Base-by-base conservation (phyloP, 768 basidiomycete genomes). In the Lactifluus pinguis region DNA sequence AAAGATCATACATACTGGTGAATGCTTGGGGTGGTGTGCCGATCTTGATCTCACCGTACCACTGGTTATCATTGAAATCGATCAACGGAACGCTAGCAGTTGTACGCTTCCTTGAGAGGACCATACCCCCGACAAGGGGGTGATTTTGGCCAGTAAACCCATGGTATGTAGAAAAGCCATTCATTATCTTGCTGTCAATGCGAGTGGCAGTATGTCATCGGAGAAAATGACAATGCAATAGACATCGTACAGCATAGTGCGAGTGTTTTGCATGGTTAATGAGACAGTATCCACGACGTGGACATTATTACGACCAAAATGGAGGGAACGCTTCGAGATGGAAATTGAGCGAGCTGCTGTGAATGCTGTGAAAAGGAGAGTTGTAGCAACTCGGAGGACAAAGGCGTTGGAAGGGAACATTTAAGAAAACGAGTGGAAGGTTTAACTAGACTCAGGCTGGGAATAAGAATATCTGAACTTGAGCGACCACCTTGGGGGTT, bases 21-120 rank as follows among this genome's bases (percentile, higher is more conserved):
- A 59, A 64, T 8, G 15, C 39, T 38, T 34, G 36, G 7, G 65
- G 6, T 3, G 66, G 66, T 42, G 62, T 64, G 34, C 66, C 66
- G 19, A 67, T 60, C n/a, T 49, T 30, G 41, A 67, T 65, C 1
- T 14, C 7, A 14, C 66, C 66, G 34, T 59, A 64, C 65, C 65
- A 67, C 10, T 64, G 19, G 36, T n/a, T n/a, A n/a, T n/a, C n/a
- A n/a, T n/a, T 58, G 51, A 34, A 1, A 6, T 39, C 60, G 19
- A 61, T 57, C 21, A 48, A n/a, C 38, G 6, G 38, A 17, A 36
- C 53, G 47, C 15, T 8, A 15, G 59, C 42, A 10, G 7, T 49
- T 42, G 17, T 49, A 19, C 53, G 63, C 49, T 55, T 54, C 9
- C 6, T 11, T 7, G 49, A 21, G 9, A n/a, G 14, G 17, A n/a